Evolutionary conservation across 345 rosid species (phyloP), one percentile per base, ranked within the genome.

Genomic region (Barbarea vulgaris): DNA sequence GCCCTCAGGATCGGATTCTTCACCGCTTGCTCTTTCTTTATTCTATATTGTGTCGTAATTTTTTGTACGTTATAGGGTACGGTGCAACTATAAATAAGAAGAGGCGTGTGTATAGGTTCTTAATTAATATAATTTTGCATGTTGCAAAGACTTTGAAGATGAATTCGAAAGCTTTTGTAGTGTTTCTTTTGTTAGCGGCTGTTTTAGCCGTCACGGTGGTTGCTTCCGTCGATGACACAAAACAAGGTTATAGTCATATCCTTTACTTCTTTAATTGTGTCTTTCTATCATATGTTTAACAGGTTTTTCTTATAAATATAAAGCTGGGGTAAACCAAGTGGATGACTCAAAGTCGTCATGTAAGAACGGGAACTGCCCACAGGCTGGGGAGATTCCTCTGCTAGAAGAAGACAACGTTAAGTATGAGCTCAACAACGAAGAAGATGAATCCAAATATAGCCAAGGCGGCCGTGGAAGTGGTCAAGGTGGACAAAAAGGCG

Each of bases 241-340:
- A 64, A 64, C 72, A 77, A 65, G 63, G 81, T 77, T 64, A 64
- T 22, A 70, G 55, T 71, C 62, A 28, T 64, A 34, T 50, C 28
- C 13, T 4, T 70, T 48, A n/a, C 13, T 22, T 77, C 0, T 47
- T 27, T 46, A 0, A n/a, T n/a, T n/a, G n/a, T 42, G 52, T 1
- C 9, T 44, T 15, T 70, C 21, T 55, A 34, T 36, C 5, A 6
- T 12, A 41, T 70, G 36, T 36, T 48, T 57, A 50, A 46, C 44
- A 17, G 21, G n/a, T 0, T 27, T 13, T 64, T 64, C 46, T 12
- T 14, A 6, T 6, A 6, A 18, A 25, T 17, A 4, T 24, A 34
- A 69, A 70, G 76, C 42, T 63, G 71, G 19, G 44, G 37, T n/a
- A 34, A 63, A 55, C 46, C 65, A 62, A 46, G 53, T 70, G 24